Conservation (phyloP, 768 basidiomycete species). For the Chalciporus chontae region DNA sequence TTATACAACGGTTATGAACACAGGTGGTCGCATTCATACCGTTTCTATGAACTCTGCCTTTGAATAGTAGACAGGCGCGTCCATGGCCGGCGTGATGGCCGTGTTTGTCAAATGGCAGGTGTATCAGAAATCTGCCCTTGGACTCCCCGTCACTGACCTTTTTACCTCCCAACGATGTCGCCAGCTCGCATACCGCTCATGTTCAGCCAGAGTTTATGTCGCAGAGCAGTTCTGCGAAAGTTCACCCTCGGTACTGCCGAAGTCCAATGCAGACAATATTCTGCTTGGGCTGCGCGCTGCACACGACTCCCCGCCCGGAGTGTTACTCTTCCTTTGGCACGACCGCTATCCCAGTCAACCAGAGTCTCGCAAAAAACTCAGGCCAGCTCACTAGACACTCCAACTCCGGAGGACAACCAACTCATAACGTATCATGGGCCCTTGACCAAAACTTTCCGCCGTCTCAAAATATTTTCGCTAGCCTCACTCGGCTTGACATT, state of each 20-base stretch:
- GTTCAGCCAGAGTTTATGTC: conserved; percentile 15
- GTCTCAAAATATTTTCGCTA: conserved; percentile 80
- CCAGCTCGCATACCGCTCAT: conserved; percentile 3
- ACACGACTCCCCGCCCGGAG: not conserved
- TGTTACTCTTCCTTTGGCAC: not conserved
- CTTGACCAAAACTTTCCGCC: conserved; percentile 65
- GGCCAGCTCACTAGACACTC: conserved; percentile 1
- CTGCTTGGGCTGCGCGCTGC: not conserved
- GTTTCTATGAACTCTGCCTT: conserved; percentile 88
- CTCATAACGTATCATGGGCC: conserved; percentile 62
- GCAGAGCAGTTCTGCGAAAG: conserved; percentile 9
- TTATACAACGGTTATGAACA: not conserved
- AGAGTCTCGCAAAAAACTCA: conserved; percentile 4
- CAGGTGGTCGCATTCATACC: conserved; percentile 37
- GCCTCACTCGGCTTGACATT: conserved; percentile 69
- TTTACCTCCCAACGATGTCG: conserved; percentile 3
- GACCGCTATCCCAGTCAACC: conserved; percentile 14
- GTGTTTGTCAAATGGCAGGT: not conserved
- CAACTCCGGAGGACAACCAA: conserved; percentile 1
- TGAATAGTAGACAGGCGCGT: conserved; percentile 73
- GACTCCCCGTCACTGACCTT: too few relatives aligned
- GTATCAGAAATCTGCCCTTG: not conserved
- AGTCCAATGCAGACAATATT: conserved; percentile 5
- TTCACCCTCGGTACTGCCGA: not conserved
- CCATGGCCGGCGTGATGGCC: conserved; percentile 41